Evolutionary conservation across 768 basidiomycete genomes (phyloP), one percentile per base, ranked within the genome.

Genomic region (Tulasnella sp.): DNA sequence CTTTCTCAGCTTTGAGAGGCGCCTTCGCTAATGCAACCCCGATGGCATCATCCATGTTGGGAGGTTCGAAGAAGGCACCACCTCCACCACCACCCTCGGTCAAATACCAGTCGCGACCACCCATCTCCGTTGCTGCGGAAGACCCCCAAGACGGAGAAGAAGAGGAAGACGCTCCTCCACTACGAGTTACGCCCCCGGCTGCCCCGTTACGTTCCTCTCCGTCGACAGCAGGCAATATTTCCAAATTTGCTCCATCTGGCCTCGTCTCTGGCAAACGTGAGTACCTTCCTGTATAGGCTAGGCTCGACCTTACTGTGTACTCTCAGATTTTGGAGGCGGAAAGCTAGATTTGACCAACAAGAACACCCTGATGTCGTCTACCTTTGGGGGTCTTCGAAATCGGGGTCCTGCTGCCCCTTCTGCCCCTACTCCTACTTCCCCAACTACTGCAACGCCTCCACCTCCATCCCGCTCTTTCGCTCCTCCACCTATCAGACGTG

Each of bases 401-500:
- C 34, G 34, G 15, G 34, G 34, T n/a, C n/a, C n/a, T n/a, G n/a
- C n/a, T 15, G 34, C 34, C 34, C 34, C 34, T 38, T 5, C 31
- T 24, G 34, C 52, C 24, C 34, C 54, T n/a, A 3, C 42, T 29
- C 12, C 54, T 19, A 48, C 11, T 17, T 17, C 19, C 17, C 21
- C 41, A 45, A 38, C 54, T 2, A 4, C 11, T 29, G 22, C 24
- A 45, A 29, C 54, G 15, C 43, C 49, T 17, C 29, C 57, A 5
- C 25, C 57, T 11, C 30, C 49, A 2, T n/a, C 30, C 12, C 30
- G 31, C 15, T 53, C 57, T 25, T 59, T 59, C 31, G 57, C 57
- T n/a, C 57, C 57, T 22, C 57, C 57, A 15, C 57, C 57, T 8
- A 42, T 42, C 21, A 29, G 57, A 30, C 45, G 57, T n/a, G 49